phyloP scores from a whole-genome alignment of 2,329 filamentous ascomycete species.

The Neofusicoccum parvum region DNA sequence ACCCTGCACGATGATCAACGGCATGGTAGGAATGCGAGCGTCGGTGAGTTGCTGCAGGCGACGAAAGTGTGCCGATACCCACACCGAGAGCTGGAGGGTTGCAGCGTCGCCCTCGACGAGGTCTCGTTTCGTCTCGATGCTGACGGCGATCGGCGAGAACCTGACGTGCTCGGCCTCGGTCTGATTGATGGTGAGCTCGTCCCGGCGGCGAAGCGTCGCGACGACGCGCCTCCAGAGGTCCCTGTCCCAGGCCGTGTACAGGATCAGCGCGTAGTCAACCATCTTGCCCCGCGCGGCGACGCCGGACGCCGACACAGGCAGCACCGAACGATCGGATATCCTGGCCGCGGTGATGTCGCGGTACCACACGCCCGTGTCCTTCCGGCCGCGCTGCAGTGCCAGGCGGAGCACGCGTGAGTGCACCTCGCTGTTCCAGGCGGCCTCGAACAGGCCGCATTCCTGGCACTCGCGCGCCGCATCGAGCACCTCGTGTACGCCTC shows the following conservation, averaged over 20 bases:
- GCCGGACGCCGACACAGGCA: too few species aligned
- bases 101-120: slow-evolving; percentile 17
- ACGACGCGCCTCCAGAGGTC: background rate
- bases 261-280: slow-evolving; percentile 21
- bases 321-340: background rate
- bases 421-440: slow-evolving; percentile 15
- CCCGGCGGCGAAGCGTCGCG: background rate
- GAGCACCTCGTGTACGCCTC: background rate
- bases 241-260: slow-evolving; percentile 2
- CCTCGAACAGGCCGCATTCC: background rate
- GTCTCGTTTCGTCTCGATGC: slow-evolving; percentile 21
- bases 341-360: background rate
- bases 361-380: background rate
- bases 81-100: slow-evolving; percentile 19
- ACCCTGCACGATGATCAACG: slow-evolving; percentile 23
- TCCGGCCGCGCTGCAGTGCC: background rate
- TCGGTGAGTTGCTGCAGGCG: slow-evolving; percentile 15
- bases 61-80: slow-evolving; percentile 20
- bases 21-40: slow-evolving; percentile 13
- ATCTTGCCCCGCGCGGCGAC: slow-evolving; percentile 1
- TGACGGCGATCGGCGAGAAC: slow-evolving; percentile 15
- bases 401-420: slow-evolving; percentile 16
- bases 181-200: slow-evolving; percentile 7
- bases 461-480: background rate
- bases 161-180: slow-evolving; percentile 12